phyloP scores from a whole-genome alignment of 495 filamentous ascomycete genomes.

The Annulohypoxylon stygium region DNA sequence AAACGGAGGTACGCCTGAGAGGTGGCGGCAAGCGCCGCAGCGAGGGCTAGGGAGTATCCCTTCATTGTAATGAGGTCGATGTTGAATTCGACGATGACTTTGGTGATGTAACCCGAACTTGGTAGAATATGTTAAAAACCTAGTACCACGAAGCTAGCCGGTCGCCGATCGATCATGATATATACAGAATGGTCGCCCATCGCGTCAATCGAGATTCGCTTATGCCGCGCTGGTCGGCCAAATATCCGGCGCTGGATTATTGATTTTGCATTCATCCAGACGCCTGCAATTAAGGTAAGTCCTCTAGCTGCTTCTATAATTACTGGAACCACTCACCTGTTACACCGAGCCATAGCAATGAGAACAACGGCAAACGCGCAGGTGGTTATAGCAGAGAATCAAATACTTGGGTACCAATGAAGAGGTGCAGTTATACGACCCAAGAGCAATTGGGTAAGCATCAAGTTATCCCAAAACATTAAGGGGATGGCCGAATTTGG shows the following conservation, averaged over 20 bases:
- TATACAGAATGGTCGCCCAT: constrained; percentile 30
- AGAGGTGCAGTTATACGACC: not conserved
- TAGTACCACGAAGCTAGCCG: not conserved
- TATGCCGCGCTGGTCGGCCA: constrained; percentile 41
- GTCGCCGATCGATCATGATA: constrained; percentile 23
- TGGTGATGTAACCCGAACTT: constrained; percentile 18
- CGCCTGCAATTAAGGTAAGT: constrained; percentile 22
- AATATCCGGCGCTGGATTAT: constrained; percentile 33
- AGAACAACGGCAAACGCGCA: not conserved
- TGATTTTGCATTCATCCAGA: constrained; percentile 47
- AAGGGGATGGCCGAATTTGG: constrained; percentile 24
- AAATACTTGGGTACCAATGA: not conserved
- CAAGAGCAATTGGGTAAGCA: constrained; percentile 2
- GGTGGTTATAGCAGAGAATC: not conserved
- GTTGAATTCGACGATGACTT: constrained; percentile 24
- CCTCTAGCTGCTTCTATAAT: constrained; percentile 26
- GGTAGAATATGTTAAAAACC: constrained; percentile 22
- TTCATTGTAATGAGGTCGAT: constrained; percentile 51
- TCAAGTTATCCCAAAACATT: constrained; percentile 24
- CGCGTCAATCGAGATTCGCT: constrained; percentile 19
- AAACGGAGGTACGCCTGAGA: constrained; percentile 55
- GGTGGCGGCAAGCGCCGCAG: constrained; percentile 47
- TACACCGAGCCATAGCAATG: constrained; percentile 20
- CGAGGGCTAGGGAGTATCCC: constrained; percentile 48
- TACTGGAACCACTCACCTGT: constrained; percentile 26